phyloP scores from a whole-genome alignment of 495 filamentous ascomycete genomes.

The Cercophora samala region DNA sequence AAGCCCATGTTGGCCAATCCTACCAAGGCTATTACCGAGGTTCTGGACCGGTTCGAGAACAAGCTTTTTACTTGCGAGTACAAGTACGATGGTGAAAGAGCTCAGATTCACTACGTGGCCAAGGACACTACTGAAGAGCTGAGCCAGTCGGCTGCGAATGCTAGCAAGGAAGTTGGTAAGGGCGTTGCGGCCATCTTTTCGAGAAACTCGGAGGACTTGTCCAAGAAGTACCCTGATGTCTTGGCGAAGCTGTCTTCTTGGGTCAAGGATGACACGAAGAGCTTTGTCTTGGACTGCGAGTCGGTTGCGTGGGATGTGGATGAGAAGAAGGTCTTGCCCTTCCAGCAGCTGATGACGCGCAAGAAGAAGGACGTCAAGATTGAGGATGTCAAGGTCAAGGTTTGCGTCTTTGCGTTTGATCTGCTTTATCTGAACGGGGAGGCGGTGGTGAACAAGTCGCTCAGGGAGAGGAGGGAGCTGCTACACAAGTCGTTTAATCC shows the following conservation, averaged over 20 bases:
- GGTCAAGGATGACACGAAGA: constrained; percentile 85
- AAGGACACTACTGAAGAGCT: constrained; percentile 67
- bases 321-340: constrained; percentile 91
- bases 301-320: constrained; percentile 94
- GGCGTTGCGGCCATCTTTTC: constrained; percentile 91
- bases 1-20: constrained; percentile 99
- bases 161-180: constrained; percentile 51
- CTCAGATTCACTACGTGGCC: constrained; percentile 95
- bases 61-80: constrained; percentile 98
- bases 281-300: constrained; percentile 96
- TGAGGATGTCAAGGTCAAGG: constrained; percentile 96
- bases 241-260: constrained; percentile 80
- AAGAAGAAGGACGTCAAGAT: constrained; percentile 96
- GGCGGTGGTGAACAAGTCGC: constrained; percentile 78
- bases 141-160: constrained; percentile 47
- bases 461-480: constrained; percentile 78
- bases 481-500: constrained; percentile 69
- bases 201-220: constrained; percentile 91
- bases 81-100: constrained; percentile 96
- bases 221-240: constrained; percentile 96
- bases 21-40: constrained; percentile 98
- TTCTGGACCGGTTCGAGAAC: constrained; percentile 92
- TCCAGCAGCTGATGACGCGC: constrained; percentile 96
- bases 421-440: constrained; percentile 91
- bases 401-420: constrained; percentile 97